Evolutionary conservation across 352 stramenopile genomes (phyloP), one percentile per base, ranked within the genome.

Genomic region (Pythium dissotocum): DNA sequence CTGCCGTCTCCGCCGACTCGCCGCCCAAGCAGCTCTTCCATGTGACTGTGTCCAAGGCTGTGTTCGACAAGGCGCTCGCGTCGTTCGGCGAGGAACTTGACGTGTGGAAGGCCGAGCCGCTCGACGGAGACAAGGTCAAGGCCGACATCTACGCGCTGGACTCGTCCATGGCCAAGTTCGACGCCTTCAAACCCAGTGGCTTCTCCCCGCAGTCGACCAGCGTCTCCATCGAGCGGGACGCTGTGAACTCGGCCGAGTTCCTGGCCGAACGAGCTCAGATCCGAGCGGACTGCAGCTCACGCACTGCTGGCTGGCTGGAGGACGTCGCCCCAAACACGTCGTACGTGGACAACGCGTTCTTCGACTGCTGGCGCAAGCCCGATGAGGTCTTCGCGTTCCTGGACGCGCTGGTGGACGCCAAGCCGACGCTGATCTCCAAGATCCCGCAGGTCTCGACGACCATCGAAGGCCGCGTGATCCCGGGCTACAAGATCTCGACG

Each of bases 1-100:
- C 59, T 16, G 7, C 36, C 3, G 66, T 68, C 55, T 58, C 66
- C 0, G 69, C 69, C 32, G 55, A 74, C 9, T 32, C 28, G 6
- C 32, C 30, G 0, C 61, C 52, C 53, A 77, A 79, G 73, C 72
- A 78, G 54, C 64, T 78, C 44, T 78, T 65, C 61, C 72, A 78
- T 68, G 63, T 78, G 24, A 78, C 72, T 7, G 53, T 76, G 12
- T 49, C 72, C 55, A 78, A 78, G 61, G 14, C 44, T 1, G 40
- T 73, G 2, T 68, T 70, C n/a, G 67, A 74, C 58, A 35, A 53
- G 38, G 65, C 65, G 2, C 13, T 67, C 5, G 61, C 55, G 24
- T 48, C 52, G 6, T 68, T 72, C 24, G 26, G 44, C 16, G 48
- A 35, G 18, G 65, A 66, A 18, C 49, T 72, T 16, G 66, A 72